Conservation (phyloP, 2,329 filamentous ascomycete genomes). For the Penicillium palitans region DNA sequence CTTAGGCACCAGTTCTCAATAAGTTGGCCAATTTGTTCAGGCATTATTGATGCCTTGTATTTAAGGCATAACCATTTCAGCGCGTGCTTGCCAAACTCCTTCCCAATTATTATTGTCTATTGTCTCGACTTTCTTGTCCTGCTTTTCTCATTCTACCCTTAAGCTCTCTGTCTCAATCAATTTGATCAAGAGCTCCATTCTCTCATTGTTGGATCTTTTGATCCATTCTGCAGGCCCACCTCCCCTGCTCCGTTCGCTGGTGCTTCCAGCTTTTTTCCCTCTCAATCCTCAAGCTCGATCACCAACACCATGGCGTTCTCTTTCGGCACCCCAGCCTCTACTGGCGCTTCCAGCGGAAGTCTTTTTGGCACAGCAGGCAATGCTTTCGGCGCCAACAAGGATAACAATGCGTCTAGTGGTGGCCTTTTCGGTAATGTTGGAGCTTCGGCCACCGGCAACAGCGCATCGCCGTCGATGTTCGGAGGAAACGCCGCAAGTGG, state of each 20-base stretch:
- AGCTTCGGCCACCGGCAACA: conserved; percentile 33
- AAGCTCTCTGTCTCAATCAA: conserved; percentile 5
- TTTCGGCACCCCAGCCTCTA: conserved; percentile 43
- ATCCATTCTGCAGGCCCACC: conserved; percentile 16
- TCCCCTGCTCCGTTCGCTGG: conserved; percentile 15
- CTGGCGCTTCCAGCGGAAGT: conserved; percentile 34
- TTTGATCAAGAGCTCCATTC: conserved; percentile 9
- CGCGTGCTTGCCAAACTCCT: conserved; percentile 28
- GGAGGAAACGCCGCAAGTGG: conserved; percentile 27
- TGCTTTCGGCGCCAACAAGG: conserved; percentile 35
- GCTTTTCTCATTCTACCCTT: conserved; percentile 2
- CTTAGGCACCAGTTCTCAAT: conserved; percentile 24
- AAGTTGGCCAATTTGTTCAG: conserved; percentile 5
- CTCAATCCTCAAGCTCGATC: conserved; percentile 24
- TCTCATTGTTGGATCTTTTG: conserved; percentile 6
- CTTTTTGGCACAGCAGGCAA: conserved; percentile 38
- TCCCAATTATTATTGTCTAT: conserved; percentile 24
- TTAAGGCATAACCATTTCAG: conserved; percentile 18
- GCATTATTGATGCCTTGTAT: conserved; percentile 15
- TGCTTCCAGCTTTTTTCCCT: conserved; percentile 20
- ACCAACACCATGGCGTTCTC: conserved; percentile 35
- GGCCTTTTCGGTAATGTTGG: conserved; percentile 46
- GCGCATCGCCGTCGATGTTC: conserved; percentile 38
- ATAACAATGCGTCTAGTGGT: conserved; percentile 30
- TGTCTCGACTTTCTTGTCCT: conserved; percentile 10